Conservation (phyloP, 169 alveolate genomes). For the Babesia bigemina region DNA sequence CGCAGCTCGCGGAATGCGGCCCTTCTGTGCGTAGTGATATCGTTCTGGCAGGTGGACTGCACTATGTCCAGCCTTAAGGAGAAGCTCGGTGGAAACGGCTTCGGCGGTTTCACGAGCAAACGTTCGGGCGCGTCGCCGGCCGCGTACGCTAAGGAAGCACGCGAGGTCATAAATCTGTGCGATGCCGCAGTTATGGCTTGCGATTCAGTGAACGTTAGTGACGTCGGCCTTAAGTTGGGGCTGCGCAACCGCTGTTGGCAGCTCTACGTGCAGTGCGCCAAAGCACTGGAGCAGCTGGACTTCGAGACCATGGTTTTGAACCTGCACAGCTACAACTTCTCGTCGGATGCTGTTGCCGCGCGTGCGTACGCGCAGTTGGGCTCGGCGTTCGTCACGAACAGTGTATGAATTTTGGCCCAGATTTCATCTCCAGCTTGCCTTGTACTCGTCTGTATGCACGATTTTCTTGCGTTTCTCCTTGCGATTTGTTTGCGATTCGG, state of each 20-base stretch:
- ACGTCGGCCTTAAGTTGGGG: neutral
- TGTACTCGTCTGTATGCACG: conserved; percentile 28
- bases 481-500: conserved; percentile 45
- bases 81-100: neutral
- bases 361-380: conserved; percentile 33
- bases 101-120: conserved; percentile 5
- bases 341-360: conserved; percentile 28
- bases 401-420: neutral
- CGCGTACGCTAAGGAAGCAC: conserved; percentile 1
- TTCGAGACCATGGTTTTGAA: conserved; percentile 3
- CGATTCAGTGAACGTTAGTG: neutral
- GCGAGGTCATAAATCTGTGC: conserved; percentile 16
- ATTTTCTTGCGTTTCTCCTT: conserved; percentile 49
- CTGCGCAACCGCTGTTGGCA: conserved; percentile 28
- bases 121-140: neutral
- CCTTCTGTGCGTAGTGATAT: neutral
- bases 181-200: conserved; percentile 18
- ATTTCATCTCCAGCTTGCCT: conserved; percentile 27
- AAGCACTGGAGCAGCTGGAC: conserved; percentile 26
- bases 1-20: conserved; percentile 1
- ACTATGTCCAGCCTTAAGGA: neutral
- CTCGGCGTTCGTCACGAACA: neutral
- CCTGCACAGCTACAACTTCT: conserved; percentile 9
- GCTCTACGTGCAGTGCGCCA: conserved; percentile 37
- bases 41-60: conserved; percentile 25